A percentile compares a stretch with the other conserved stretches of the same genome.
These are phyloP conservation scores for Sugiyamaella marilandica DNA, from an alignment of 805 yeast species.

Conservation along the genomic window DNA sequence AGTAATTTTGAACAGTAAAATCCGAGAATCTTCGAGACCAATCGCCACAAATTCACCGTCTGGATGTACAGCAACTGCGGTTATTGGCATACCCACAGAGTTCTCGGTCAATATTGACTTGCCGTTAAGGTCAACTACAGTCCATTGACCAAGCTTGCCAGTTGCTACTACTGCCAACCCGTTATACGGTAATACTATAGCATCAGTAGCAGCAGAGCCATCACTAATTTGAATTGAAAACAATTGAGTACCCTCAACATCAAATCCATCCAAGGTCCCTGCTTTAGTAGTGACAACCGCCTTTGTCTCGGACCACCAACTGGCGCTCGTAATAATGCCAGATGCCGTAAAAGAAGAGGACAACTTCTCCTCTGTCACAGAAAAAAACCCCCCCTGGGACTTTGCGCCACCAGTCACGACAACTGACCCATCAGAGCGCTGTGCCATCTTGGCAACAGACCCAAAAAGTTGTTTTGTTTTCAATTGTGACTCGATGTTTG, in stretches of 20 bases:
- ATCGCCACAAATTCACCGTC: constrained; percentile 46
- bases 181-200: constrained; percentile 2
- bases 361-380: constrained; percentile 4
- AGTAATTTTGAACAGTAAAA: constrained; percentile 40
- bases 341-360: constrained; percentile 7
- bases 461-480: constrained; percentile 22
- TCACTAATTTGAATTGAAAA: neutral
- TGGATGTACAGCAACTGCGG: constrained; percentile 36
- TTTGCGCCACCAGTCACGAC: constrained; percentile 23
- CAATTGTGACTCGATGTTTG: neutral
- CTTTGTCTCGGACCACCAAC: constrained; percentile 9
- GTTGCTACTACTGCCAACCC: constrained; percentile 9
- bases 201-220: neutral
- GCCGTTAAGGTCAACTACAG: constrained; percentile 14
- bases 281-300: constrained; percentile 18
- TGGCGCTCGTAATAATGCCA: constrained; percentile 17
- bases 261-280: constrained; percentile 16
- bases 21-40: constrained; percentile 32
- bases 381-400: constrained; percentile 17
- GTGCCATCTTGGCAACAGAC: constrained; percentile 11
- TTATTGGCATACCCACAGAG: constrained; percentile 12
- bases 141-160: constrained; percentile 13
- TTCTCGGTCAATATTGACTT: constrained; percentile 11
- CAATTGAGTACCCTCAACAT: neutral
- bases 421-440: neutral